Percentiles rank a stretch among this genome's conserved stretches.
Evolutionary conservation across 1,139 yeast genomes (phyloP).

Genomic region (Sugiyamaella neomexicana): DNA sequence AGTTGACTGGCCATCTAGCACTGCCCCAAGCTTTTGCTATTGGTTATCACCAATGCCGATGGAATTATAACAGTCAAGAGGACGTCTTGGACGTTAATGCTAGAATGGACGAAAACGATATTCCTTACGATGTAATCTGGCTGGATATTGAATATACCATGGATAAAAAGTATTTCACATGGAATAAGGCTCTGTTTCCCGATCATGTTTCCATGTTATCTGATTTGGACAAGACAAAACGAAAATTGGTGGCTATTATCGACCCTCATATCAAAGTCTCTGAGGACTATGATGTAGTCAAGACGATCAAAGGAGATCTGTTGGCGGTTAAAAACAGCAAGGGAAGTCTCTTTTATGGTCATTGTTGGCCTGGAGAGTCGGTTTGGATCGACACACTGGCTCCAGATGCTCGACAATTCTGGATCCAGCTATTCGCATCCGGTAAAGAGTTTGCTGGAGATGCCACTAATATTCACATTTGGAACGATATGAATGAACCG

Average conservation of each 20-base stretch:
- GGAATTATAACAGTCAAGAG: conserved; percentile 90
- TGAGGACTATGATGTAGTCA: conserved; percentile 63
- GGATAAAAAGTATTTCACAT: conserved; percentile 82
- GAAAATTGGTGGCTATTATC: conserved; percentile 79
- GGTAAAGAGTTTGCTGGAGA: conserved; percentile 50
- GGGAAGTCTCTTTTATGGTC: conserved; percentile 66
- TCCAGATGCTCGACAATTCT: conserved; percentile 58
- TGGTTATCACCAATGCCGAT: conserved; percentile 95
- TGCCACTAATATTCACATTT: conserved; percentile 66
- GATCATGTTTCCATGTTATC: conserved; percentile 67
- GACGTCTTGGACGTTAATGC: conserved; percentile 73
- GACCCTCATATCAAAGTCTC: conserved; percentile 83
- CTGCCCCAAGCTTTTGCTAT: conserved; percentile 81
- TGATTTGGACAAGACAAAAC: conserved; percentile 65
- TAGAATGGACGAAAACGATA: conserved; percentile 67
- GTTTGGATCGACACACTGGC: conserved; percentile 87
- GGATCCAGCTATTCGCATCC: conserved; percentile 52
- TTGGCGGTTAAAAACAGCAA: conserved; percentile 49
- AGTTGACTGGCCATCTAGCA: conserved; percentile 69
- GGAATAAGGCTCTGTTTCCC: conserved; percentile 77
- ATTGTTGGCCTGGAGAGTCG: conserved; percentile 98
- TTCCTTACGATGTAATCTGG: conserved; percentile 95
- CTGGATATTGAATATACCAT: conserved; percentile 91
- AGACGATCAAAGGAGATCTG: conserved; percentile 46
- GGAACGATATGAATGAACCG: conserved; percentile 99